phyloP scores from a whole-genome alignment of 2,329 filamentous ascomycete species.

The Rutstroemia sp. region DNA sequence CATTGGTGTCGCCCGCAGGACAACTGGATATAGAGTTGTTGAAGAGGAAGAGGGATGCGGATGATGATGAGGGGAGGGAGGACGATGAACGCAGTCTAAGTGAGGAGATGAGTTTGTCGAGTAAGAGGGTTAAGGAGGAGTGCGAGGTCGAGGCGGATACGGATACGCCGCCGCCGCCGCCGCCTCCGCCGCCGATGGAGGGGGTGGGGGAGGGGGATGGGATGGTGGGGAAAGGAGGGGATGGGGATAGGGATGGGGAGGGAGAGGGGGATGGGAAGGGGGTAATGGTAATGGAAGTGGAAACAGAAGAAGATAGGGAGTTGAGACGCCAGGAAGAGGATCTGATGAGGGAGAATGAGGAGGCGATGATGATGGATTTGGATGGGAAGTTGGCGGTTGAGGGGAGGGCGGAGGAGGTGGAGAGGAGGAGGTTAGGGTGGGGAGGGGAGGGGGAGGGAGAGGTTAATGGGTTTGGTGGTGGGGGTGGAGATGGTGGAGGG shows the following conservation, averaged over 20 bases:
- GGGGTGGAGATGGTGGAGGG: too few species aligned
- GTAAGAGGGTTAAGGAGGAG: conserved; percentile 27
- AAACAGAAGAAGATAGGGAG: not conserved
- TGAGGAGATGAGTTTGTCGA: conserved; percentile 14
- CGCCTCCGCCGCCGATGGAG: not conserved
- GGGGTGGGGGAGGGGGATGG: not conserved
- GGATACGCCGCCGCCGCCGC: conserved; percentile 13
- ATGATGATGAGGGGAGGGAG: conserved; percentile 31
- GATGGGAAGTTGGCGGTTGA: conserved; percentile 8
- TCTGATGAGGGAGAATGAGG: conserved; percentile 25
- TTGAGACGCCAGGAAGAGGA: conserved; percentile 11
- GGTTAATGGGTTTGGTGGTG: not conserved
- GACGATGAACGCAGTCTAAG: conserved; percentile 8
- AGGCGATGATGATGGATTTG: conserved; percentile 26
- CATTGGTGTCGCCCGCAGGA: conserved; percentile 1
- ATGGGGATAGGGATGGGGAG: not conserved
- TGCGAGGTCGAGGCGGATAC: not conserved
- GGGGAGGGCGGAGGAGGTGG: not conserved
- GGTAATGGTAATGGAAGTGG: not conserved
- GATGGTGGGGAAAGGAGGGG: not conserved
- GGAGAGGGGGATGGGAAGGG: not conserved
- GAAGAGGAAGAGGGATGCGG: conserved; percentile 58
- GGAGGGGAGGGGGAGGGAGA: not conserved
- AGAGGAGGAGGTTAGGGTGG: not conserved
- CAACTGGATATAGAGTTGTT: conserved; percentile 25